These are phyloP conservation scores for Colletotrichum sidae DNA, from an alignment of 2,329 filamentous ascomycete genomes.

Conservation along the genomic window DNA sequence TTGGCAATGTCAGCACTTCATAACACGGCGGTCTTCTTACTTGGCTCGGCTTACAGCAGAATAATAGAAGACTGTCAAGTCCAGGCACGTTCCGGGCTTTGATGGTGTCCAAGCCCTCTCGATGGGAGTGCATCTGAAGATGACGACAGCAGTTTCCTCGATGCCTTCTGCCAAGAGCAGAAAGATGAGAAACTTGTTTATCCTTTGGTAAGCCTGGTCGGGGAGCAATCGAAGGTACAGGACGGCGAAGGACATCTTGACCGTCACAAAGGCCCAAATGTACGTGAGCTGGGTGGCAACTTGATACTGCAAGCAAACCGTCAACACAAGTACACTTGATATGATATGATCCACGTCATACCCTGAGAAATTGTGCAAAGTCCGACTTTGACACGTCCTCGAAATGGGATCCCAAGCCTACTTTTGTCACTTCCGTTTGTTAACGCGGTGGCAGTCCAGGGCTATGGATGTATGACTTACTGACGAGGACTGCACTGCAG, in stretches of 20 bases:
- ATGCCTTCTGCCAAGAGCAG: conserved; percentile 35
- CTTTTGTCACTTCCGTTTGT: conserved; percentile 29
- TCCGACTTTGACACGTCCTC: conserved; percentile 28
- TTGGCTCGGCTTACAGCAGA: conserved; percentile 18
- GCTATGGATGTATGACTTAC: conserved; percentile 5
- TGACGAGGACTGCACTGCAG: conserved; percentile 35
- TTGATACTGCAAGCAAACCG: conserved; percentile 22
- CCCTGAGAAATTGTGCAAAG: conserved; percentile 32
- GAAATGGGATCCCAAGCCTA: conserved; percentile 37
- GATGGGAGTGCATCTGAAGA: conserved; percentile 38
- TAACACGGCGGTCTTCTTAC: no score
- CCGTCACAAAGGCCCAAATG: conserved; percentile 38
- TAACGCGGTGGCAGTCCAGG: not conserved
- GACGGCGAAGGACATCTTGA: conserved; percentile 37
- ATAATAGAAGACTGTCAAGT: conserved; percentile 45
- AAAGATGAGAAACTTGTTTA: conserved; percentile 36
- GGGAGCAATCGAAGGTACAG: conserved; percentile 37
- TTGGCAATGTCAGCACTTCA: conserved; percentile 16
- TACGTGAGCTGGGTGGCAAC: conserved; percentile 37
- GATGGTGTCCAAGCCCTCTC: conserved; percentile 36
- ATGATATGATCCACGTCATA: not conserved
- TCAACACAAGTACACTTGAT: not conserved
- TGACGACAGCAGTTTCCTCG: conserved; percentile 35
- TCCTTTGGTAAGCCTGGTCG: conserved; percentile 27
- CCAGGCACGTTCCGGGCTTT: conserved; percentile 33